phyloP scores from a whole-genome alignment of 2,329 filamentous ascomycete genomes.

The Leptoxyphium fumago region DNA sequence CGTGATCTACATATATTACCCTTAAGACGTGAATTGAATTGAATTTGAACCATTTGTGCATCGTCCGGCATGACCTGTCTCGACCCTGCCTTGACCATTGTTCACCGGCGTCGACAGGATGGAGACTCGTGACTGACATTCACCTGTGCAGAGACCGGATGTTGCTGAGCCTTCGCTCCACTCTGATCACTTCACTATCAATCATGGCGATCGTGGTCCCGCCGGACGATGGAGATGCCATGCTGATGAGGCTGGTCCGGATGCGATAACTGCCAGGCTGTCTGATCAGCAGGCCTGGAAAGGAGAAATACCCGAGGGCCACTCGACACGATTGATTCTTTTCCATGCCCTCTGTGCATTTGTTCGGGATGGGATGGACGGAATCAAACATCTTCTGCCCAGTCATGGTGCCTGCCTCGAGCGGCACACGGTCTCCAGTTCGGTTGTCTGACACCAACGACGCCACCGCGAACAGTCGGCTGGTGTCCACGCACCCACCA shows the following conservation, averaged over 20 bases:
- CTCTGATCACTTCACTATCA: constrained; percentile 18
- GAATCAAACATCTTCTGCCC: constrained; percentile 21
- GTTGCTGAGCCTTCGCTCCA: constrained; percentile 10
- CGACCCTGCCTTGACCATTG: no score
- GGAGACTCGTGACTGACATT: neutral
- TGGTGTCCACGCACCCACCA: constrained; percentile 14
- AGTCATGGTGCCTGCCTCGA: constrained; percentile 16
- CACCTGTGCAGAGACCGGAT: neutral
- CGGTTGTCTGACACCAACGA: constrained; percentile 16
- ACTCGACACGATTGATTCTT: constrained; percentile 15
- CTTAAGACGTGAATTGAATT: neutral
- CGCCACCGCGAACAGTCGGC: constrained; percentile 14
- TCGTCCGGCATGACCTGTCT: no score
- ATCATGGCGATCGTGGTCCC: constrained; percentile 10
- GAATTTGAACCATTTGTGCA: neutral
- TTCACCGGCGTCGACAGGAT: no score
- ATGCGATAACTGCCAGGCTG: constrained; percentile 18
- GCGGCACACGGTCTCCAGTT: constrained; percentile 13
- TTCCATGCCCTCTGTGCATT: constrained; percentile 12
- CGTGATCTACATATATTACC: neutral
- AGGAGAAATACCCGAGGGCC: constrained; percentile 17
- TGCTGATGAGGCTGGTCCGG: constrained; percentile 16
- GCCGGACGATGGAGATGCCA: constrained; percentile 10
- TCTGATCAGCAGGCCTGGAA: constrained; percentile 17
- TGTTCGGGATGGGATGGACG: constrained; percentile 15